Evolutionary conservation across 176 grass and related monocot species (phyloP).

Genomic region (Oryza meyeriana): DNA sequence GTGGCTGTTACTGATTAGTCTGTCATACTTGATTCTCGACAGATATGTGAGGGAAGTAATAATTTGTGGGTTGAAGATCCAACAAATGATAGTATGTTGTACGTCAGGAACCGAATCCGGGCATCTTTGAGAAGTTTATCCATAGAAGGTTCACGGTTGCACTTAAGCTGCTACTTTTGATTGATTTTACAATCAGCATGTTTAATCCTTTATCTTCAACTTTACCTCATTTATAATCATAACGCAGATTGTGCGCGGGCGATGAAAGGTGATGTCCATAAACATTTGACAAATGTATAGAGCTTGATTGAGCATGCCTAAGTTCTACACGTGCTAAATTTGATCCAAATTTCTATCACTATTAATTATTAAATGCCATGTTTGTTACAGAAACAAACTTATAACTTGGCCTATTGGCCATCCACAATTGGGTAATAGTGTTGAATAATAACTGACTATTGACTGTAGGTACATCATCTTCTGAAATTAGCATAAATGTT

Average conservation of each 20-base stretch:
- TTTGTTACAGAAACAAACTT: background rate
- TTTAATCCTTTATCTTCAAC: constrained; percentile 19
- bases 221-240: background rate
- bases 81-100: constrained; percentile 74
- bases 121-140: constrained; percentile 58
- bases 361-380: background rate
- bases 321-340: constrained; percentile 7
- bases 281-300: constrained; percentile 1
- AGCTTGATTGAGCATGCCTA: constrained; percentile 11
- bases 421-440: background rate
- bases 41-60: constrained; percentile 86
- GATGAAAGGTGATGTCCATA: background rate
- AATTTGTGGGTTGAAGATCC: constrained; percentile 92
- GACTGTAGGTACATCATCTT: background rate
- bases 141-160: constrained; percentile 29
- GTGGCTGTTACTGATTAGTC: constrained; percentile 21
- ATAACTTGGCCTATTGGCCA: background rate
- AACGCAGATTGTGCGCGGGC: background rate
- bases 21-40: constrained; percentile 22
- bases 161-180: constrained; percentile 8
- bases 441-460: background rate
- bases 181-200: background rate
- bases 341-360: background rate
- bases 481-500: background rate
- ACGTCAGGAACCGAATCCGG: constrained; percentile 83